Base-by-base conservation (phyloP, 768 basidiomycete genomes). In the Tricholoma sp. region DNA sequence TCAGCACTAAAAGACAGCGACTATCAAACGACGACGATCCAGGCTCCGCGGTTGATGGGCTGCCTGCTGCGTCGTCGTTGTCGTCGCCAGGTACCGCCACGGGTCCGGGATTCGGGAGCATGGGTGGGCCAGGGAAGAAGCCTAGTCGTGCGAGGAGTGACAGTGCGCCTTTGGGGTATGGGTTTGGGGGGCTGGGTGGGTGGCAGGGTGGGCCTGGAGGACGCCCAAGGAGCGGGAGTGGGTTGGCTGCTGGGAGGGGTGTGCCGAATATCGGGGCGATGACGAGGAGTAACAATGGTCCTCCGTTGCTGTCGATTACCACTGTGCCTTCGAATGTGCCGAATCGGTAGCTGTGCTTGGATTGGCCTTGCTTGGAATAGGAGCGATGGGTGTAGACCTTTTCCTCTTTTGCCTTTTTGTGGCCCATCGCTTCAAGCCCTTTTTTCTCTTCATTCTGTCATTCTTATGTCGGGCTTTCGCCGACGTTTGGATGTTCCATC, bases 111-210 rank as follows among this genome's bases (percentile, higher is more conserved):
- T 60, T 57, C 39, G 64, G 59, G 28, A 63, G 52, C 3, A 57
- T 66, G 20, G 39, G 65, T 15, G 64, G 52, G 18, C 39, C 48
- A 33, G 57, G 71, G 57, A 77, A 78, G 69, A 77, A 76, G 66
- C 65, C 74, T 49, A 74, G 77, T 52, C 76, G 86, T n/a, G 85
- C 85, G 32, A 70, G 86, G 63, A 86, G 85, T 63, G 86, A 88
- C 63, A 83, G 81, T 32, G 82, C 86, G 15, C 86, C 86, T 37
- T 68, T 88, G 33, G 85, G 85, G 42, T 84, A 84, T 63, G 78
- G 68, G 48, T 62, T 69, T 47, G 72, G 63, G 53, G 63, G 59
- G 44, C 57, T 64, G 54, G 34, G 50, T 18, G 15, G 24, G 60
- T 69, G 75, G 73, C 60, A 70, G 33, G 64, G 65, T 39, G 63